A percentile compares a stretch with the other conserved stretches of the same genome.
These are phyloP conservation scores for Coccinonectria pachysandricola DNA, from an alignment of 2,329 filamentous ascomycete genomes.

Conservation along the genomic window DNA sequence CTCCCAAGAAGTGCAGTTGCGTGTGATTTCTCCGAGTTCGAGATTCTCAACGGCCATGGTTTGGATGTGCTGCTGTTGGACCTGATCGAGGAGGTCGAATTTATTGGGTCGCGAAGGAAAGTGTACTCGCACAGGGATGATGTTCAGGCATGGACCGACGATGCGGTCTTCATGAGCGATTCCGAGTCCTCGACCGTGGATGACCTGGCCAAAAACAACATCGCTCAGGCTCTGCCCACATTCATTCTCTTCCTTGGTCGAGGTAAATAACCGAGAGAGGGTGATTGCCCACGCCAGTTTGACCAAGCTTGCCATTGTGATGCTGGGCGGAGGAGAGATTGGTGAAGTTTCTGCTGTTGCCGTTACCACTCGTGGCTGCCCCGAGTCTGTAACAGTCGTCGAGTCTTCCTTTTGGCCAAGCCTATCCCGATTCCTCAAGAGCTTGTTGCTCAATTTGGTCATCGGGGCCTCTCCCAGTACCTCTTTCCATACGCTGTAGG, in stretches of 20 bases:
- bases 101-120: conserved; percentile 1
- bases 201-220: conserved; percentile 2
- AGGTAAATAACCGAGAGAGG: not conserved
- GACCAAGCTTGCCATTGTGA: conserved; percentile 2
- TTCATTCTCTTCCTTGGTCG: conserved; percentile 2
- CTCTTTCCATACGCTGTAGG: conserved; percentile 1
- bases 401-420: not conserved
- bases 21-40: conserved; percentile 1
- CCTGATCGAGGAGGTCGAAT: conserved; percentile 1
- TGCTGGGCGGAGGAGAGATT: conserved; percentile 1
- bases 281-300: conserved; percentile 1
- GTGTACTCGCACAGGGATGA: conserved; percentile 1
- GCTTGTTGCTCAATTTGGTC: conserved; percentile 1
- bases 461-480: conserved; percentile 1
- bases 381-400: not conserved
- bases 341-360: conserved; percentile 1
- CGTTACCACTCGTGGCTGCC: not conserved
- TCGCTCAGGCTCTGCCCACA: conserved; percentile 1
- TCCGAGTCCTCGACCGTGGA: conserved; percentile 1
- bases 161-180: conserved; percentile 2
- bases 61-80: conserved; percentile 2
- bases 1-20: conserved; percentile 1
- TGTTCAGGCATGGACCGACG: conserved; percentile 2
- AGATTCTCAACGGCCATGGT: conserved; percentile 2
- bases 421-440: not conserved